Base-by-base conservation (phyloP, 1,139 yeast genomes). In the Geotrichum candidum region DNA sequence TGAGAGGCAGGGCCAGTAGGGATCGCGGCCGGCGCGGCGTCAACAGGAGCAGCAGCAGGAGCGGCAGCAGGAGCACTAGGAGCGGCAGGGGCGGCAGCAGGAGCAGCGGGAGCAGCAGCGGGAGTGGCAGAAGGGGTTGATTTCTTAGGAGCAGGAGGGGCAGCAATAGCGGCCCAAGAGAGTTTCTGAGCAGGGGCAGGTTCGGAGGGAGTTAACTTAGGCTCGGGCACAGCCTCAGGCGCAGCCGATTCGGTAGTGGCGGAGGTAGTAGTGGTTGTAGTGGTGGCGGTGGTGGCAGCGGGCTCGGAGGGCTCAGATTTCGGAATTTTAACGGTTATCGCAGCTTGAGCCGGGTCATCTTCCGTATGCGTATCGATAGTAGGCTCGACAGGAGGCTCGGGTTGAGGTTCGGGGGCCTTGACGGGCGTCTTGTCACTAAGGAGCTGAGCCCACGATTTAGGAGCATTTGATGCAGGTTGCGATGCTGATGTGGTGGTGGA, bases 381-480 rank as follows among this genome's bases (percentile, higher is more conserved):
- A 38, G 45, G 57, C 51, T 60, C 59, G 31, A 48, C 58, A 53
- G 61, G 38, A 6, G 59, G 51, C 41, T 61, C 58, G 55, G 54
- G 54, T 41, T 56, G 50, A 15, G 61, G 38, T n/a, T 50, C 54
- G 51, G 54, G 55, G 25, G 56, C 48, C n/a, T 57, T 54, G 10
- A 38, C 58, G n/a, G 65, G 58, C 3, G 64, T 62, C 38, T 61
- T 63, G 54, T 64, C 64, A 51, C 68, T 64, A 48, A 70, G 59
- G 48, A 59, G 61, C 38, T 70, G 72, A 29, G 74, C 71, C 68
- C 73, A 66, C 11, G 69, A 66, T 57, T 73, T 64, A 51, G 67
- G 59, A 52, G 74, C 65, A 50, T 74, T 57, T 9, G 67, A 55
- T 54, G 69, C 61, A 50, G 73, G 55, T 48, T 73, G 59, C 13